These are phyloP conservation scores for Rhizopogon roseolus DNA, from an alignment of 768 basidiomycete species.

Conservation along the genomic window DNA sequence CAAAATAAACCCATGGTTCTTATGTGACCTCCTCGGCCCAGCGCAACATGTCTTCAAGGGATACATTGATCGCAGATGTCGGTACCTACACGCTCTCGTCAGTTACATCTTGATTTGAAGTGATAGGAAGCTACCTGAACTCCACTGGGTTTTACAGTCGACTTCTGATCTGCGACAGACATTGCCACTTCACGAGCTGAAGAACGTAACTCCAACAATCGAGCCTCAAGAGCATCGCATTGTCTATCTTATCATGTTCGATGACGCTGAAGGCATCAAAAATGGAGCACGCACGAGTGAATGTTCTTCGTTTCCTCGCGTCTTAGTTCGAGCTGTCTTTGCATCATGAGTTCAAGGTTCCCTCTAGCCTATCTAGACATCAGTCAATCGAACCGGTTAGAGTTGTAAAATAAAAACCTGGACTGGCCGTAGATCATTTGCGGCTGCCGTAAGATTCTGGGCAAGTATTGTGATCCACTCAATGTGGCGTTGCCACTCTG, in stretches of 20 bases:
- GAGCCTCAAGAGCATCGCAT: constrained; percentile 66
- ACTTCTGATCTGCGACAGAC: background rate
- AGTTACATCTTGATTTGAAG: background rate
- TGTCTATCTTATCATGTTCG: constrained; percentile 37
- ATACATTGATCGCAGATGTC: constrained; percentile 2
- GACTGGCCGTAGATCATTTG: constrained; percentile 85
- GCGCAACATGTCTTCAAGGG: constrained; percentile 39
- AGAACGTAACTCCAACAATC: constrained; percentile 50
- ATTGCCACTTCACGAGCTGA: constrained; percentile 11
- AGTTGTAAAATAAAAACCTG: constrained; percentile 47
- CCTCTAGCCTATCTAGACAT: constrained; percentile 56
- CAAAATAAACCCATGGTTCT: background rate
- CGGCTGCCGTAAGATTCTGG: constrained; percentile 86
- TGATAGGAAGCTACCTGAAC: background rate
- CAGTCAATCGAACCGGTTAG: background rate
- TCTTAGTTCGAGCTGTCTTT: constrained; percentile 68
- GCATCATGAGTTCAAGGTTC: constrained; percentile 80
- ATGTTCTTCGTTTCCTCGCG: constrained; percentile 65
- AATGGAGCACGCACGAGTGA: constrained; percentile 50
- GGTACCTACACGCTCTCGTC: background rate
- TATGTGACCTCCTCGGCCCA: constrained; percentile 52
- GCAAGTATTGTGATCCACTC: constrained; percentile 80
- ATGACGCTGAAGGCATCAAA: background rate
- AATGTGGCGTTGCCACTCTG: constrained; percentile 71
- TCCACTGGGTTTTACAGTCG: background rate